Evolutionary conservation across 768 basidiomycete genomes (phyloP).

Genomic region (Russula abietina): DNA sequence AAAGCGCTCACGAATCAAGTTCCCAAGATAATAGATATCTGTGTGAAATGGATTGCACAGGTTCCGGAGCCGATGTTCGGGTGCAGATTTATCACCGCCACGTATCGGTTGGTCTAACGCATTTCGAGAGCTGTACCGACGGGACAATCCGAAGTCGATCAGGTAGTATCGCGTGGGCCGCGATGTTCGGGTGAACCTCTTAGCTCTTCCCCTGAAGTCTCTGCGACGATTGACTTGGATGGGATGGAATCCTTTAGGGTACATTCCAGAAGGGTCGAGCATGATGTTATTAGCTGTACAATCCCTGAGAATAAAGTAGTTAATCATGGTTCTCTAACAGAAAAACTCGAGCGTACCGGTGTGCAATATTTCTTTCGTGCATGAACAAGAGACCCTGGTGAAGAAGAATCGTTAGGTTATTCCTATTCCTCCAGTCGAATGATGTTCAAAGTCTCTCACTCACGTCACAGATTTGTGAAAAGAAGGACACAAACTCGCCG

Average conservation of each 20-base stretch:
- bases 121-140: slow-evolving; percentile 29
- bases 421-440: neutral
- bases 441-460: slow-evolving; percentile 1
- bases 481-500: slow-evolving; percentile 24
- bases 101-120: slow-evolving; percentile 30
- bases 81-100: slow-evolving; percentile 40
- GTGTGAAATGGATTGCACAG: slow-evolving; percentile 33
- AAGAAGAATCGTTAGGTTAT: neutral
- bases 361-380: slow-evolving; percentile 27
- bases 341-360: slow-evolving; percentile 28
- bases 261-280: slow-evolving; percentile 29
- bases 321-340: neutral
- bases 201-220: slow-evolving; percentile 27
- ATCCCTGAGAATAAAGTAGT: neutral
- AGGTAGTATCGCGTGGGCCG: slow-evolving; percentile 32
- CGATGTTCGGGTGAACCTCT: slow-evolving; percentile 30
- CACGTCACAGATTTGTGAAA: slow-evolving; percentile 15
- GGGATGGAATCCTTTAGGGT: slow-evolving; percentile 30
- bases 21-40: slow-evolving; percentile 35
- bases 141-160: slow-evolving; percentile 37
- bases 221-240: slow-evolving; percentile 11
- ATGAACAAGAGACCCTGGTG: slow-evolving; percentile 27
- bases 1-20: slow-evolving; percentile 30
- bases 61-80: slow-evolving; percentile 28
- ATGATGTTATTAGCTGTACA: slow-evolving; percentile 26